Percentiles rank a stretch among this genome's conserved stretches.
phyloP scores from a whole-genome alignment of 148 eudicot genomes.

The Amaranthus palmeri region DNA sequence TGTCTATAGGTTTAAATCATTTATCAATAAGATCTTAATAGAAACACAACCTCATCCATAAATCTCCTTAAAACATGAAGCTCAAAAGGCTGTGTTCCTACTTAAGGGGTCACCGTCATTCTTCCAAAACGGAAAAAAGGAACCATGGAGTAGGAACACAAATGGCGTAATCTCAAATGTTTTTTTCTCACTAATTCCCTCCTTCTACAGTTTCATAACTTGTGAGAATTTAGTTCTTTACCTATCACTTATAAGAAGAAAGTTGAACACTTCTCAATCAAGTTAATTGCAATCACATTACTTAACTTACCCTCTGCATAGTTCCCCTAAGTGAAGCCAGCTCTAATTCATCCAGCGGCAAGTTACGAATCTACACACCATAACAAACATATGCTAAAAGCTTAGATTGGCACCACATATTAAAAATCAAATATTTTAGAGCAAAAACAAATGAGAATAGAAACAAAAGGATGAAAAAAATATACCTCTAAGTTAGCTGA shows the following conservation, averaged over 20 bases:
- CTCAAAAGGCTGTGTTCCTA: too few relatives aligned
- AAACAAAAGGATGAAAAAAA: slow-evolving; percentile 8
- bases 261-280: not conserved
- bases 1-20: too few relatives aligned
- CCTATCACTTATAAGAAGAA: not conserved
- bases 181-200: not conserved
- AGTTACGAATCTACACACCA: slow-evolving; percentile 63
- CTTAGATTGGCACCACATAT: slow-evolving; percentile 5
- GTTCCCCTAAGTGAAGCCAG: slow-evolving; percentile 95
- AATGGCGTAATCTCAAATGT: too few relatives aligned
- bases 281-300: not conserved
- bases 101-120: too few relatives aligned
- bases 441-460: not conserved
- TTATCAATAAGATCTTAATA: too few relatives aligned
- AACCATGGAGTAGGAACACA: too few relatives aligned
- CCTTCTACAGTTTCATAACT: not conserved
- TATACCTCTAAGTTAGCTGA: slow-evolving; percentile 81
- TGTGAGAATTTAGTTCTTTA: not conserved
- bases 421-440: slow-evolving; percentile 7
- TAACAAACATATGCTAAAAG: not conserved
- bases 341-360: slow-evolving; percentile 98
- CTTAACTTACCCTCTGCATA: slow-evolving; percentile 66
- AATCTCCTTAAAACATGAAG: too few relatives aligned
- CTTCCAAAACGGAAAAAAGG: too few relatives aligned
- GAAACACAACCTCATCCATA: too few relatives aligned